A percentile compares a stretch with the other conserved stretches of the same genome.
These are phyloP conservation scores for Guillardia theta DNA, from an alignment of 78 protist genomes.

Conservation along the genomic window DNA sequence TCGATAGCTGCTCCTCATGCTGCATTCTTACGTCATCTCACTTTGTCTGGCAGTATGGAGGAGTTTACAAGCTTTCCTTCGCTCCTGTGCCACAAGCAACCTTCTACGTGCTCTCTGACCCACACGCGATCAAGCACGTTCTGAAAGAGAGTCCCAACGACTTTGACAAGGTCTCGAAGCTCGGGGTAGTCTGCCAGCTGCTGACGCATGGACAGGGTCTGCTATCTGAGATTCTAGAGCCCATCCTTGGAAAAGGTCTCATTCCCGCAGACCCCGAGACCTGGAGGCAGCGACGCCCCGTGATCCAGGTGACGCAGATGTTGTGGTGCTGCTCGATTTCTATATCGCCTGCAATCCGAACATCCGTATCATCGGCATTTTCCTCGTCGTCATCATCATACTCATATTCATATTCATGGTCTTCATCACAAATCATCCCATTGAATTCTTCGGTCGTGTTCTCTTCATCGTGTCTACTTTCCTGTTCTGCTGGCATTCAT, in stretches of 20 bases:
- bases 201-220: too few relatives aligned
- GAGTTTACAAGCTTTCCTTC: conserved; percentile 14
- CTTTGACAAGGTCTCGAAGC: conserved; percentile 29
- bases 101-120: conserved; percentile 39
- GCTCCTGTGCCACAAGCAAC: conserved; percentile 30
- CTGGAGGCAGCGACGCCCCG: conserved; percentile 26
- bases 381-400: background rate
- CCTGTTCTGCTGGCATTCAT: background rate
- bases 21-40: background rate
- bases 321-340: too few relatives aligned
- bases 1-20: background rate
- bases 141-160: background rate
- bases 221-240: background rate
- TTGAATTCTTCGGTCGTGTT: background rate
- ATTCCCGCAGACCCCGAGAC: conserved; percentile 50
- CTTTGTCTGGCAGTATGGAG: background rate
- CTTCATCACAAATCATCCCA: background rate
- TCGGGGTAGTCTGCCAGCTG: too few relatives aligned
- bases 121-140: background rate
- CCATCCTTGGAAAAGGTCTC: conserved; percentile 51
- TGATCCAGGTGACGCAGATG: too few relatives aligned
- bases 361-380: too few relatives aligned
- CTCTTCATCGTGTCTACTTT: background rate
- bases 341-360: too few relatives aligned
- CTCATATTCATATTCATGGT: too few relatives aligned